A percentile compares a stretch with the other conserved stretches of the same genome.
These are phyloP conservation scores for Peronospora destructor DNA, from an alignment of 352 stramenopile species.

Conservation along the genomic window DNA sequence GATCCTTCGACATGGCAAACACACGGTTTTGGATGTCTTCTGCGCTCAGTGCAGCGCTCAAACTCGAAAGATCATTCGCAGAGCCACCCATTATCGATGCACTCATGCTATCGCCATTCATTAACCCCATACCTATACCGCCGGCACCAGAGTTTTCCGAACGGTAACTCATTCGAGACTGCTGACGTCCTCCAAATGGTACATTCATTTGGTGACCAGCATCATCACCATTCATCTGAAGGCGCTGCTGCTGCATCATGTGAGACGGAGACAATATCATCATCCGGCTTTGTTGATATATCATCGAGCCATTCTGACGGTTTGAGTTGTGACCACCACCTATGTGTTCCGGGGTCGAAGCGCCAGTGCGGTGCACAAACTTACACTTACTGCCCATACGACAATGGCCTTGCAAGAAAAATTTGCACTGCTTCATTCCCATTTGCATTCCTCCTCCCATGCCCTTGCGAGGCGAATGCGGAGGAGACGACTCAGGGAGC, in stretches of 20 bases:
- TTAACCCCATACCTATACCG: conserved; percentile 19
- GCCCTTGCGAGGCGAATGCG: conserved; percentile 50
- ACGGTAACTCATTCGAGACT: conserved; percentile 26
- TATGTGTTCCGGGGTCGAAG: conserved; percentile 20
- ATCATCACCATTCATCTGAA: conserved; percentile 28
- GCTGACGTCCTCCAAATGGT: conserved; percentile 21
- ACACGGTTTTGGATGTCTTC: conserved; percentile 75
- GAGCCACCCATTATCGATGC: conserved; percentile 24
- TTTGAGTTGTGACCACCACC: conserved; percentile 16
- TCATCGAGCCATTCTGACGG: conserved; percentile 23
- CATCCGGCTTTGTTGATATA: conserved; percentile 32
- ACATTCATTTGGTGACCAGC: conserved; percentile 20
- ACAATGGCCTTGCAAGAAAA: conserved; percentile 78
- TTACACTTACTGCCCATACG: conserved; percentile 84
- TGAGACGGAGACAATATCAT: conserved; percentile 30
- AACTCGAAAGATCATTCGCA: conserved; percentile 18
- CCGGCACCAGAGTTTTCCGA: conserved; percentile 17
- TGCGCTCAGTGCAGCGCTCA: conserved; percentile 47
- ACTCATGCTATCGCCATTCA: conserved; percentile 25
- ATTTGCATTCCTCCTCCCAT: conserved; percentile 26
- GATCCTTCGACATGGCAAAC: conserved; percentile 90
- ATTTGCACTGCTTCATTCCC: conserved; percentile 78
- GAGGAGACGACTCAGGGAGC: conserved; percentile 48
- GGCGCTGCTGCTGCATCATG: conserved; percentile 34
- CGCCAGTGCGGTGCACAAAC: conserved; percentile 55